Evolutionary conservation across 805 yeast genomes (phyloP), one percentile per base, ranked within the genome.

Genomic region (Candida qinlingensis): DNA sequence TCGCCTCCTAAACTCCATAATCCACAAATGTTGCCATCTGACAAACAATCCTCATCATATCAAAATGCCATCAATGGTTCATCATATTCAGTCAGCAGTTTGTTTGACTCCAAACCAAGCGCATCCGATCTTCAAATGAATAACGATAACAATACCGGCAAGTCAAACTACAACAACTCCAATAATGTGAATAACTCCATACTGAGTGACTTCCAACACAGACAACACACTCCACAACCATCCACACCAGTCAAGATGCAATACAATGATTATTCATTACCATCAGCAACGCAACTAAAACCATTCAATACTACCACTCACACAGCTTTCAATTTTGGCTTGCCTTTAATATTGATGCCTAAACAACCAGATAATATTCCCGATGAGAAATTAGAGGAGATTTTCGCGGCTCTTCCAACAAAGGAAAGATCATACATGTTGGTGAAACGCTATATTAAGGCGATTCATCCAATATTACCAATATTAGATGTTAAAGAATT

Each of bases 401-500:
- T 79, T 11, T 55, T 66, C n/a, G 61, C 66, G 7, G 74, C 71
- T 49, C 54, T 79, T 11, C 84, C 85, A 1, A 59, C 73, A 1
- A 69, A 64, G 41, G 72, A 68, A 42, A 66, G 75, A 37, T 72
- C 80, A 0, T 73, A 66, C 54, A 77, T 73, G 47, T 63, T 79
- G 39, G 63, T 78, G 3, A 70, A 72, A 35, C 64, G 82, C 29
- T 80, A 75, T 54, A 59, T 74, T 9, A 72, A 71, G 43, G 75
- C 81, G 0, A 79, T 80, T 11, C 84, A 80, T 55, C 75, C 79
- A 7, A 65, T 80, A n/a, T 59, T 79, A 8, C 85, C 85, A 0
- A 61, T 80, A 5, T 50, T 80, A 47, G 80, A 79, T 52, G 54
- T 77, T 30, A 59, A 63, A 19, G 75, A 71, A 31, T 75, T 79